Conservation (phyloP, 2,329 filamentous ascomycete species). For the Beauveria australis region DNA sequence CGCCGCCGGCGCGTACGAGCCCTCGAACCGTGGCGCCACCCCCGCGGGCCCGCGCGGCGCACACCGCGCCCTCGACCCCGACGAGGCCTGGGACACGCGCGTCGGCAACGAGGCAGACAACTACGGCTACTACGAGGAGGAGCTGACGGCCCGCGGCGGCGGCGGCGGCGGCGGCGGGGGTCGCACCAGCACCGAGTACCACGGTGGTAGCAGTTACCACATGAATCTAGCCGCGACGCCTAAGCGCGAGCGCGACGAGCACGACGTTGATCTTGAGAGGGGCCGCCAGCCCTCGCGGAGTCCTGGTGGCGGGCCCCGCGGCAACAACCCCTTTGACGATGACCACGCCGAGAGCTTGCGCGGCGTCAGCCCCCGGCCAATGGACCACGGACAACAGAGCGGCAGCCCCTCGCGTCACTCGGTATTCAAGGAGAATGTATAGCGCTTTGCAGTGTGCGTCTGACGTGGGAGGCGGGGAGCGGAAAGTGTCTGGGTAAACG, state of each 20-base stretch:
- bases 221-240: conserved; percentile 39
- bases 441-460: not conserved
- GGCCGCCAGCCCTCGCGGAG: conserved; percentile 34
- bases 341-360: conserved; percentile 52
- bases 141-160: conserved; percentile 37
- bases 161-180: conserved; percentile 12
- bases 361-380: conserved; percentile 70
- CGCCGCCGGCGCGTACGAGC: conserved; percentile 65
- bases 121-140: conserved; percentile 64
- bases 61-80: conserved; percentile 65
- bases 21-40: conserved; percentile 29
- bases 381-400: conserved; percentile 36
- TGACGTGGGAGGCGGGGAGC: conserved; percentile 5
- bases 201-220: conserved; percentile 35
- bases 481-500: not conserved
- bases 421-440: conserved; percentile 63
- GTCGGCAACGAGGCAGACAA: conserved; percentile 65
- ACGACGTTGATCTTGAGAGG: conserved; percentile 19
- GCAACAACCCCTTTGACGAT: conserved; percentile 63
- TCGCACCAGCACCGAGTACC: conserved; percentile 24
- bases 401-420: conserved; percentile 37
- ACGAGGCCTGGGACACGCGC: conserved; percentile 78
- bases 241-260: conserved; percentile 22
- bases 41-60: conserved; percentile 40
- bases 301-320: conserved; percentile 28